Base-by-base conservation (phyloP, 2,329 filamentous ascomycete species). In the Pochonia chlamydosporia region DNA sequence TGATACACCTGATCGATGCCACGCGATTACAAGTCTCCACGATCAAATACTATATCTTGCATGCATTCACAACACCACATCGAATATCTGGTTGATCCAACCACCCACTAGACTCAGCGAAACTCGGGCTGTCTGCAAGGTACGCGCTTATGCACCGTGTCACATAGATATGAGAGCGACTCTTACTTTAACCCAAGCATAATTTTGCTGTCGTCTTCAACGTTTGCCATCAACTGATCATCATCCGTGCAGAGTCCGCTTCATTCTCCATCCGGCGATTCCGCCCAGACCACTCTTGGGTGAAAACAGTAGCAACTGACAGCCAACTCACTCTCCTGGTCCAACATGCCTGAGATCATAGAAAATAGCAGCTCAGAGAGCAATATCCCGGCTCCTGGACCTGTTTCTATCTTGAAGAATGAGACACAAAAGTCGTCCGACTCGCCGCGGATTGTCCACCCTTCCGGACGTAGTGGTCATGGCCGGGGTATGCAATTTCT, bases 391-490 rank as follows among this genome's bases (percentile, higher is more conserved):
- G 57, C 60, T n/a, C 58, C 64, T 25, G 62, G 64, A 26, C 44
- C 62, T 13, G 49, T 52, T 39, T 51, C 55, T 42, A 61, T 56
- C 36, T 36, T 61, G 43, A 47, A 41, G 14, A 43, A 49, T 14
- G 43, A 56, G 13, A 47, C 52, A 14, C 49, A 57, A 28, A 51
- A 55, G 37, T 43, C 43, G 23, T 46, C 52, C 10, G 37, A 35
- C 4, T 20, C 25, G n/a, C n/a, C 48, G 21, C 43, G 51, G 30
- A 49, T 54, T 44, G 52, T 54, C 26, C 78, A 83, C 58, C 78
- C 79, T 0, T 78, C 77, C 2, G 79, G 79, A n/a, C 71, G 72
- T 46, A 63, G 71, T 45, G 72, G 76, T 49, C 71, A 83, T 63
- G 73, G 77, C 41, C 61, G 64, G 8, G 56, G 70, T 13, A 68